phyloP scores from a whole-genome alignment of 768 basidiomycete species.

The Sporobolomyces phaffii region DNA sequence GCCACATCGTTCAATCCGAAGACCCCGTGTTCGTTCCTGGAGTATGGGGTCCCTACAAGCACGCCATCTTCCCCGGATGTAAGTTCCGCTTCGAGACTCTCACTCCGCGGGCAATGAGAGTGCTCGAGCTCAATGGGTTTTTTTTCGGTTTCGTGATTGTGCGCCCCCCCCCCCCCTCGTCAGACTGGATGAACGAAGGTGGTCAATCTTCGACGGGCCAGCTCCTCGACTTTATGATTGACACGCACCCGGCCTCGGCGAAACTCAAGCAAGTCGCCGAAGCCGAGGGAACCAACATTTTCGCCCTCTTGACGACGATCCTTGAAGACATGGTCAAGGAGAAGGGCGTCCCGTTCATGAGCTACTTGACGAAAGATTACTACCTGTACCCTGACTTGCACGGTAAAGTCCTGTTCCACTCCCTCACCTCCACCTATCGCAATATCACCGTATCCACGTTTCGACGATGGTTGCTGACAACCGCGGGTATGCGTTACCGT shows the following conservation, averaged over 20 bases:
- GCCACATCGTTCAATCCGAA: slow-evolving; percentile 86
- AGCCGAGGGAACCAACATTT: slow-evolving; percentile 50
- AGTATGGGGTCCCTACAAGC: slow-evolving; percentile 64
- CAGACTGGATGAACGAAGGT: slow-evolving; percentile 96
- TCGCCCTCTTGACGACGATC: slow-evolving; percentile 60
- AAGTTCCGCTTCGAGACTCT: slow-evolving; percentile 10
- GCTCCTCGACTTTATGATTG: slow-evolving; percentile 91
- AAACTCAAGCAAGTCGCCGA: slow-evolving; percentile 62
- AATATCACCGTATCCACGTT: too few species aligned
- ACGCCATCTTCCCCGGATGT: slow-evolving; percentile 82
- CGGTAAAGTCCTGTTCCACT: slow-evolving; percentile 52
- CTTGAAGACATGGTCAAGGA: slow-evolving; percentile 52
- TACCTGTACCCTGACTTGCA: slow-evolving; percentile 95
- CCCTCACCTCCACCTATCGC: background rate
- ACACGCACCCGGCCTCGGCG: slow-evolving; percentile 77
- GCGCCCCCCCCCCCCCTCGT: too few species aligned
- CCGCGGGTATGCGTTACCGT: too few species aligned
- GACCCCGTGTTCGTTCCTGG: slow-evolving; percentile 80
- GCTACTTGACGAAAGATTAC: slow-evolving; percentile 75
- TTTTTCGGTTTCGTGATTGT: too few species aligned
- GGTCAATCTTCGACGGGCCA: slow-evolving; percentile 99
- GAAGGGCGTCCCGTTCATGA: slow-evolving; percentile 51
- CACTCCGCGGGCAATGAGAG: too few species aligned
- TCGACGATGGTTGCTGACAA: too few species aligned
- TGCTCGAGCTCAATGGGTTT: too few species aligned